These are phyloP conservation scores for Penicillium bovifimosum DNA, from an alignment of 495 filamentous ascomycete genomes.

Conservation along the genomic window DNA sequence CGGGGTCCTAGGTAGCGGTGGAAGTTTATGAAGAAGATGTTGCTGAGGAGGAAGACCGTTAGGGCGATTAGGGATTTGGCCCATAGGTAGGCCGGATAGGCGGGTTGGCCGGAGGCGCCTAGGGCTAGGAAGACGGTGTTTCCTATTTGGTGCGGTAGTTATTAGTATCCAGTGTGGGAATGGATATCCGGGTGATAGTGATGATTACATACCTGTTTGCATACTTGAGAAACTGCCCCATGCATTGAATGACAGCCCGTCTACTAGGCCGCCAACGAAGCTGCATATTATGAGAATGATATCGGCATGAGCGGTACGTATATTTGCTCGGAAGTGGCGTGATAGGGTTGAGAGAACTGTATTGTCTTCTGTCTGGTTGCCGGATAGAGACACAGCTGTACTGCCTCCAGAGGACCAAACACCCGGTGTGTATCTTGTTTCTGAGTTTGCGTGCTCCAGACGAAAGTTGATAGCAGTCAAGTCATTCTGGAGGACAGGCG, in stretches of 20 bases:
- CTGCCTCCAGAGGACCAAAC: conserved; percentile 24
- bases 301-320: conserved; percentile 29
- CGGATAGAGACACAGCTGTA: conserved; percentile 23
- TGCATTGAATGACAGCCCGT: conserved; percentile 40
- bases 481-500: background rate
- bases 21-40: conserved; percentile 33
- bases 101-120: conserved; percentile 32
- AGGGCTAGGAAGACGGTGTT: conserved; percentile 40
- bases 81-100: conserved; percentile 36
- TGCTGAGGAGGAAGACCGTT: conserved; percentile 27
- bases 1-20: conserved; percentile 23
- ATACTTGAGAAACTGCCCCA: conserved; percentile 55
- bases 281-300: conserved; percentile 33
- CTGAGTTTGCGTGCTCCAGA: conserved; percentile 4
- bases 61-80: conserved; percentile 39
- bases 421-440: conserved; percentile 17
- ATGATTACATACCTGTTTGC: conserved; percentile 45
- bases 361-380: conserved; percentile 14
- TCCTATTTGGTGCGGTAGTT: conserved; percentile 25
- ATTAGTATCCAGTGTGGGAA: background rate
- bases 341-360: conserved; percentile 9
- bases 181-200: background rate
- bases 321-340: conserved; percentile 4
- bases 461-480: background rate
- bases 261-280: conserved; percentile 36